Conservation (phyloP, 116 monocot species). For the Cymodocea nodosa region DNA sequence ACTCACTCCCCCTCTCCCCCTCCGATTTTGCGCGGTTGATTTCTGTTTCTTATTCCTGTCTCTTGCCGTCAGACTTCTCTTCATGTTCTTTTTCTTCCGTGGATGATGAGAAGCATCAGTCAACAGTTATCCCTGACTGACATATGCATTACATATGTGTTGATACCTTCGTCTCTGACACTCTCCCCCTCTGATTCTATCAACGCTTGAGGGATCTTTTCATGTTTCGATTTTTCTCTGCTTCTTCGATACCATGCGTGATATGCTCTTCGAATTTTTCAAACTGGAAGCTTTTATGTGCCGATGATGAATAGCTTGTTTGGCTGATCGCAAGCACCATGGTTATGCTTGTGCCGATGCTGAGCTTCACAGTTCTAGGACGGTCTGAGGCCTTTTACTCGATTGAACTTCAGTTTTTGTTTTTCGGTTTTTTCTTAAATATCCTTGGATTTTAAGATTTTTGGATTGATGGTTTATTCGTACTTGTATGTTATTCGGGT, state of each 20-base stretch:
- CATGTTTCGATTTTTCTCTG: too few relatives aligned
- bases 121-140: conserved; percentile 5
- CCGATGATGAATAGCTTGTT: conserved; percentile 1
- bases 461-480: too few relatives aligned
- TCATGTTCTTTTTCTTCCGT: neutral
- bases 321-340: conserved; percentile 3
- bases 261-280: too few relatives aligned
- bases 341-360: conserved; percentile 7
- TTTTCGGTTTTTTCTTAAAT: too few relatives aligned
- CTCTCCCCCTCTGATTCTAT: neutral
- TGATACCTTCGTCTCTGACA: neutral
- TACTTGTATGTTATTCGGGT: too few relatives aligned
- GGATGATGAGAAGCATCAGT: conserved; percentile 1
- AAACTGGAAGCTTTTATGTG: neutral
- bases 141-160: conserved; percentile 1
- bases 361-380: conserved; percentile 1
- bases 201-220: neutral
- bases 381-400: neutral
- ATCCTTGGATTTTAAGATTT: too few relatives aligned
- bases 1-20: conserved; percentile 2
- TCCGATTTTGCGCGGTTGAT: neutral
- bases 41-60: neutral
- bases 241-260: too few relatives aligned
- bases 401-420: neutral
- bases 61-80: neutral